Evolutionary conservation across 768 basidiomycete species (phyloP), one percentile per base, ranked within the genome.

Genomic region (Agrocybe pediades): DNA sequence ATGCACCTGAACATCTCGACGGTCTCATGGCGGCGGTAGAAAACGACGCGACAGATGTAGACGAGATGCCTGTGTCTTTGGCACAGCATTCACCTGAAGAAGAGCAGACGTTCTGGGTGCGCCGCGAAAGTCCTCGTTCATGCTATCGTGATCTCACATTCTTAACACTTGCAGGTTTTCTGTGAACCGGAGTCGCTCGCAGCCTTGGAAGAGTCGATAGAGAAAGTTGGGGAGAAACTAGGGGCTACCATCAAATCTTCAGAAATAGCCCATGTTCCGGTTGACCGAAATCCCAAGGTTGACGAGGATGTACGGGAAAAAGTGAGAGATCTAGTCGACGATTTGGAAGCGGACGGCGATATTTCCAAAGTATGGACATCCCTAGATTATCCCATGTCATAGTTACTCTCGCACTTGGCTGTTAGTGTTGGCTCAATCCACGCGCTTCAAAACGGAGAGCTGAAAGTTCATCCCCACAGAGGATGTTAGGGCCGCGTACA

Each of bases 311-410:
- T 68, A 24, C 68, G 72, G 47, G 62, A 67, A 20, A 72, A 70
- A 43, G 62, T 87, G 7, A 69, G 72, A 26, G 62, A 65, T 9
- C 68, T 88, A 19, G 68, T 85, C 17, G 74, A 79, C 40, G 76
- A 73, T 4, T 65, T 88, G 46, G 83, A 85, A 65, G 80, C 71
- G 20, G 70, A 81, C 54, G 82, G 81, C 49, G 87, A 88, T 62
- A 80, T 79, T 11, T 68, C 81, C 51, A 76, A 75, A 51, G 81
- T 88, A 21, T 86, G 81, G 72, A 85, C 84, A 41, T 83, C 77
- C 3, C 41, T 61, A 27, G 55, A 55, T 46, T 55, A 41, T 25
- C n/a, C 29, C 16, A 17, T 29, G 15, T 42, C 23, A 17, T 49
- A 40, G 11, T 13, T 13, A 36, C 4, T n/a, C n/a, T n/a, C n/a